Evolutionary conservation across 169 alveolate species (phyloP).

Genomic region (Eimeria acervulina): DNA sequence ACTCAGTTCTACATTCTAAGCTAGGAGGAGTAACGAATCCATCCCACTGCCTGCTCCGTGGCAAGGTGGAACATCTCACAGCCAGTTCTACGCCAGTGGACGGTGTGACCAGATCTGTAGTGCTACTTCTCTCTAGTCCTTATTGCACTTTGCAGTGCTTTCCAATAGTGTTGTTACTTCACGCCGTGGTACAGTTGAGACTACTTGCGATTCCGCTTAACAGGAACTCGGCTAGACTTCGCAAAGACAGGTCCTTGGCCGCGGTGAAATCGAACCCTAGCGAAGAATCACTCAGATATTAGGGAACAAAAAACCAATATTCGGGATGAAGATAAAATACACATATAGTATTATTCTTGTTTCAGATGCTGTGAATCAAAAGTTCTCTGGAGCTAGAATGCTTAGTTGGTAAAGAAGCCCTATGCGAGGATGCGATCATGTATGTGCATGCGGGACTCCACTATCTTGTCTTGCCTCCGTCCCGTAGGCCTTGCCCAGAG

Average conservation of each 20-base stretch:
- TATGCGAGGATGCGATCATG: background rate
- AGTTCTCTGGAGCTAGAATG: background rate
- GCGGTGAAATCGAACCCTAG: background rate
- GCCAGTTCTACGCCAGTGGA: too few species aligned
- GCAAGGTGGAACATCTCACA: background rate
- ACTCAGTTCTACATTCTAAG: background rate
- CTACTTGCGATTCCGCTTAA: background rate
- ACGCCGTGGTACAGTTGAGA: background rate
- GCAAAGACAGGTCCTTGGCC: background rate
- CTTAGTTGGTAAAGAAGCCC: background rate
- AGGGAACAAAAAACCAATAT: background rate
- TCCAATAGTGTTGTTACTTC: background rate
- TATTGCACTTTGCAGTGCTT: background rate
- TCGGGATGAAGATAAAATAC: background rate
- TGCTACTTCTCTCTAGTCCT: background rate
- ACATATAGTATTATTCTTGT: background rate
- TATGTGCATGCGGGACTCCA: background rate
- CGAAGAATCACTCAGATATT: background rate
- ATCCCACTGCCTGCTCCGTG: background rate
- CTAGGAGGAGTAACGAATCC: background rate
- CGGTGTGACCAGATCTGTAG: background rate
- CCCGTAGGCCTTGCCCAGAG: background rate
- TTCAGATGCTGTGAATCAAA: too few species aligned
- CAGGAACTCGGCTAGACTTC: background rate
- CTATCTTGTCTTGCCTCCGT: background rate